phyloP scores from a whole-genome alignment of 192 early-diverging fungal species.

The Backusella westeae region DNA sequence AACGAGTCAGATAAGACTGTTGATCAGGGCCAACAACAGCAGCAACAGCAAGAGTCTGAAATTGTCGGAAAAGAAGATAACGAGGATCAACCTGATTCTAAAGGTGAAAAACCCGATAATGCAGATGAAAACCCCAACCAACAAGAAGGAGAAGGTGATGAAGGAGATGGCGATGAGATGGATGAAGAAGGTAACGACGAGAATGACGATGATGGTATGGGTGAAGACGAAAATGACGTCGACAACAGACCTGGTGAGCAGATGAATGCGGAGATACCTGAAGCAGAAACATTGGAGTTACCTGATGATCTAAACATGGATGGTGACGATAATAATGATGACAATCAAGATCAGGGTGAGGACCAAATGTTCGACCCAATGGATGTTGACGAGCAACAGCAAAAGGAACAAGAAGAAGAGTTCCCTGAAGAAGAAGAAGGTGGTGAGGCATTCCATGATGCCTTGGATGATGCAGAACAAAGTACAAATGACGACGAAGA shows the following conservation, averaged over 20 bases:
- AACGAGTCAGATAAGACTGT: conserved; percentile 72
- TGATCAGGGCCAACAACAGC: conserved; percentile 50
- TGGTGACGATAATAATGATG: conserved; percentile 53
- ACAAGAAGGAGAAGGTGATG: conserved; percentile 41
- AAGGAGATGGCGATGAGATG: conserved; percentile 42
- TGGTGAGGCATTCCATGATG: conserved; percentile 38
- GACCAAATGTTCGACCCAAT: conserved; percentile 47
- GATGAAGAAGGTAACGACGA: conserved; percentile 51
- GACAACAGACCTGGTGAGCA: conserved; percentile 51
- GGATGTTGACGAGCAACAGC: conserved; percentile 47
- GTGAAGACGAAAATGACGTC: conserved; percentile 42
- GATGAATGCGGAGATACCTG: conserved; percentile 54
- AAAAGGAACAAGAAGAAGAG: conserved; percentile 38
- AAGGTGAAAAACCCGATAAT: conserved; percentile 39
- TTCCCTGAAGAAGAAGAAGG: conserved; percentile 40
- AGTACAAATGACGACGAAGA: conserved; percentile 44
- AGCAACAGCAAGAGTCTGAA: conserved; percentile 52
- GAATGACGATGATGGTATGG: conserved; percentile 42
- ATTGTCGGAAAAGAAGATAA: conserved; percentile 65
- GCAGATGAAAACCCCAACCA: conserved; percentile 47
- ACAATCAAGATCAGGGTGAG: conserved; percentile 49
- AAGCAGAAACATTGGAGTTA: conserved; percentile 74
- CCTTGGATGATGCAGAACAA: conserved; percentile 41
- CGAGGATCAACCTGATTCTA: conserved; percentile 38
- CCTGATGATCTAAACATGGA: conserved; percentile 79